Evolutionary conservation across 441 rosid genomes (phyloP).

Genomic region (Macaranga tanarius): DNA sequence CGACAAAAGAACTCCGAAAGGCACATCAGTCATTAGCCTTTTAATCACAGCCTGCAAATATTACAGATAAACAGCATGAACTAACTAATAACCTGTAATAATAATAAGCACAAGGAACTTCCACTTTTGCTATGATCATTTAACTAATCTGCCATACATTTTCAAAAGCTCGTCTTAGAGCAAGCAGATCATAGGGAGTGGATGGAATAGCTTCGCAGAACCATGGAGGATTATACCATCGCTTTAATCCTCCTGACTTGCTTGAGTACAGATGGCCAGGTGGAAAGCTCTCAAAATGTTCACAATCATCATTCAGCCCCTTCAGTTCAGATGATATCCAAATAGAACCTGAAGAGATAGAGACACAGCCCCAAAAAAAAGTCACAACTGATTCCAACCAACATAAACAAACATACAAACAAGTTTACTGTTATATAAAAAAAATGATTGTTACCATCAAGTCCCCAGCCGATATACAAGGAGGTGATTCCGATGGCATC

Average conservation of each 20-base stretch:
- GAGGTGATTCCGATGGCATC: constrained; percentile 91
- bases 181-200: constrained; percentile 70
- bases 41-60: constrained; percentile 68
- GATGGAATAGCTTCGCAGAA: constrained; percentile 65
- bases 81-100: background rate
- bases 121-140: too few relatives aligned
- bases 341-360: constrained; percentile 48
- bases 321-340: constrained; percentile 86
- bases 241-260: constrained; percentile 57
- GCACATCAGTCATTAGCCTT: constrained; percentile 90
- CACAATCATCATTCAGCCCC: constrained; percentile 79
- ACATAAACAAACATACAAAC: too few relatives aligned
- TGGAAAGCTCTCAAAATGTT: constrained; percentile 80
- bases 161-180: constrained; percentile 62
- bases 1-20: constrained; percentile 83
- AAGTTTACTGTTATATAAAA: too few relatives aligned
- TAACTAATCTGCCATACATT: constrained; percentile 38
- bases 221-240: constrained; percentile 94
- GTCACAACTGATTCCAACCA: too few relatives aligned
- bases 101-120: background rate
- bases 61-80: too few relatives aligned
- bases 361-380: background rate
- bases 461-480: constrained; percentile 90
- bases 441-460: constrained; percentile 46
- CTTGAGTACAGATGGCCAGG: constrained; percentile 89